Evolutionary conservation across 768 basidiomycete species (phyloP).

Genomic region (Agaricus bisporus): DNA sequence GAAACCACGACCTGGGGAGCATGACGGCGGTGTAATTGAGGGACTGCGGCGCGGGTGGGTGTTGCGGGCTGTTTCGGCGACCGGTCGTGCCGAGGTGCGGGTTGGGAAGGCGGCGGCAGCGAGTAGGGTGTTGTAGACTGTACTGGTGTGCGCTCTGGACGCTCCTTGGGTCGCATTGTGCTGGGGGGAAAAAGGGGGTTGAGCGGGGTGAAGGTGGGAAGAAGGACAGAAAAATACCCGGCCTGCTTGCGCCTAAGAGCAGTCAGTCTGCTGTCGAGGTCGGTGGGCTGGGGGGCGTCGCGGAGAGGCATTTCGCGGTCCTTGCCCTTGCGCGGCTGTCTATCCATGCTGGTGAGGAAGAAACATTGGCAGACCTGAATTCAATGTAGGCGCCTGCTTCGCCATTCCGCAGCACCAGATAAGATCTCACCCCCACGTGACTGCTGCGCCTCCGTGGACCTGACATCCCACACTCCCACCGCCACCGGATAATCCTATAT

Average conservation of each 20-base stretch:
- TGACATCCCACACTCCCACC: not conserved
- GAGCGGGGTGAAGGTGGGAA: constrained; percentile 1
- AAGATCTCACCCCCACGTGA: constrained; percentile 11
- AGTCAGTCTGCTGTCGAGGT: constrained; percentile 53
- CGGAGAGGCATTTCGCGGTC: constrained; percentile 30
- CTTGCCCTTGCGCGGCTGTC: constrained; percentile 32
- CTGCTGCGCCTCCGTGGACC: constrained; percentile 2
- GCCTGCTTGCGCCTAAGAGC: constrained; percentile 64
- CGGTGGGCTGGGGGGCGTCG: constrained; percentile 33
- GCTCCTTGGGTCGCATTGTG: constrained; percentile 38
- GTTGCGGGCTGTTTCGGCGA: constrained; percentile 21
- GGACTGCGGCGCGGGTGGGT: constrained; percentile 21
- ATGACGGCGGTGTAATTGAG: constrained; percentile 28
- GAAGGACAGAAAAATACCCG: constrained; percentile 31
- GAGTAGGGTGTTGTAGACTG: constrained; percentile 23
- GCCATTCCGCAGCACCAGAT: constrained; percentile 12
- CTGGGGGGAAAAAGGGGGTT: constrained; percentile 21
- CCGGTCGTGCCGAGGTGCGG: constrained; percentile 20
- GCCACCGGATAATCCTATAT: not conserved
- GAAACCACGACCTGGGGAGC: constrained; percentile 28
- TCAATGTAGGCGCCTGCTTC: constrained; percentile 4
- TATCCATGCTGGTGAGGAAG: constrained; percentile 15
- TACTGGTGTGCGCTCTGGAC: constrained; percentile 21
- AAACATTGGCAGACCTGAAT: constrained; percentile 8
- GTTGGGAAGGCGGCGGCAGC: constrained; percentile 5